Base-by-base conservation (phyloP, 371 early-diverging fungal genomes). In the Mucor mucedo region DNA sequence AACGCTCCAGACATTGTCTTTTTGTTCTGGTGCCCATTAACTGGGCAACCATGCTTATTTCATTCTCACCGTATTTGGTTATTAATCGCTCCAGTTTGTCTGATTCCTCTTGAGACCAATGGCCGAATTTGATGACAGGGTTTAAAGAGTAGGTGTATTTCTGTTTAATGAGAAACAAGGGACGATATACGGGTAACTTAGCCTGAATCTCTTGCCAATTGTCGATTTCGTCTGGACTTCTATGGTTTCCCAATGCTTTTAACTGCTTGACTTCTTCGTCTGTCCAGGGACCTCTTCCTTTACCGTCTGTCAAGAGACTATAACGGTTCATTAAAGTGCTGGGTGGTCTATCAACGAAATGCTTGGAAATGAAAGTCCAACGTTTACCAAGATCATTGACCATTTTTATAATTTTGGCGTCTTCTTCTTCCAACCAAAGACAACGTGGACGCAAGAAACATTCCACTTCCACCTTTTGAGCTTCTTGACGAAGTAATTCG, bases 1-100 rank as follows among this genome's bases (percentile, higher is more conserved):
- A 82, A 28, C 77, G 66, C 52, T 82, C 82, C 6, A 70, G 63
- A 30, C 79, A 78, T 27, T 82, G 82, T 52, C 72, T 62, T 3
- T 39, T 41, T 13, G 73, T 69, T 32, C 82, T 63, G 0, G 76
- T 64, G 0, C 67, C 57, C 42, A 80, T 63, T 2, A 65, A 38
- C 0, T 21, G 9, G 2, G 73, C 67, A 0, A 80, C 49, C 0
- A 13, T 21, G 1, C 52, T 64, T 73, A 74, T 60, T 8, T 62
- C 35, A 0, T 67, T 5, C 1, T 59, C 58, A 11, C 74, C 76
- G 32, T 69, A 68, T 0, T 30, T 28, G 0, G 7, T 5, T 0
- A 80, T 62, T 10, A 69, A n/a, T 1, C 35, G 5, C 16, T 48
- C 41, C 39, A 79, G 27, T 28, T 42, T 39, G 0, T 65, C 54